Percentiles rank a stretch among this genome's conserved stretches.
These are phyloP conservation scores for Gyrodon lividus DNA, from an alignment of 768 basidiomycete species.

Conservation along the genomic window DNA sequence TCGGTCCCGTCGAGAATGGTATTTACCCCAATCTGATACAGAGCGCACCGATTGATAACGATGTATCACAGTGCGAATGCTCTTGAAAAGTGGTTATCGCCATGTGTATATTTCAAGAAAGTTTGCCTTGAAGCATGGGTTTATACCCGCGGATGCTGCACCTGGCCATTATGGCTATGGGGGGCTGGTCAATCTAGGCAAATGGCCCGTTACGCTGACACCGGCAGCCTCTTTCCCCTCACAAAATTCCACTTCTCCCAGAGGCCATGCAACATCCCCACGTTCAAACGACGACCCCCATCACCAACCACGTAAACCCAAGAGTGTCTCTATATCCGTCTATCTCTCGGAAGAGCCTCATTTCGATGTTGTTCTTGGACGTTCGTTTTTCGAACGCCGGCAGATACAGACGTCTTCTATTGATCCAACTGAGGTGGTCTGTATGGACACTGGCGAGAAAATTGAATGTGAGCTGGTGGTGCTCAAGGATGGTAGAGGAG, in stretches of 20 bases:
- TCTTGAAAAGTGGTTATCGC: conserved; percentile 87
- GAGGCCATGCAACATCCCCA: not conserved
- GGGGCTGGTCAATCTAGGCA: conserved; percentile 82
- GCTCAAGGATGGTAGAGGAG: conserved; percentile 85
- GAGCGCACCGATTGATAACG: not conserved
- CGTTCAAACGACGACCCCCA: not conserved
- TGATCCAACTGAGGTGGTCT: conserved; percentile 88
- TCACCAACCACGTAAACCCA: conserved; percentile 26
- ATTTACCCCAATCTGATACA: conserved; percentile 16
- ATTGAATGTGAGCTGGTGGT: conserved; percentile 92
- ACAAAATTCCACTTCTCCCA: not conserved
- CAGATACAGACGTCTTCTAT: conserved; percentile 78
- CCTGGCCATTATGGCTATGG: conserved; percentile 95
- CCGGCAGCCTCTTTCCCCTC: conserved; percentile 21
- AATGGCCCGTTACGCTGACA: conserved; percentile 78
- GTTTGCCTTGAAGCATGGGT: conserved; percentile 84
- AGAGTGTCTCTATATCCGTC: conserved; percentile 55
- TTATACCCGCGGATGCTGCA: conserved; percentile 83
- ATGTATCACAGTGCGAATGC: conserved; percentile 72
- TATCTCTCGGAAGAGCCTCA: conserved; percentile 93
- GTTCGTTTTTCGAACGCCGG: conserved; percentile 80
- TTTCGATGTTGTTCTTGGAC: conserved; percentile 92
- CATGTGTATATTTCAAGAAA: conserved; percentile 95
- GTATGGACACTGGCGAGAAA: conserved; percentile 89
- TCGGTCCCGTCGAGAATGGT: conserved; percentile 91